A percentile compares a stretch with the other conserved stretches of the same genome.
Evolutionary conservation across 2,329 filamentous ascomycete genomes (phyloP).

Genomic region (Laburnicola sp.): DNA sequence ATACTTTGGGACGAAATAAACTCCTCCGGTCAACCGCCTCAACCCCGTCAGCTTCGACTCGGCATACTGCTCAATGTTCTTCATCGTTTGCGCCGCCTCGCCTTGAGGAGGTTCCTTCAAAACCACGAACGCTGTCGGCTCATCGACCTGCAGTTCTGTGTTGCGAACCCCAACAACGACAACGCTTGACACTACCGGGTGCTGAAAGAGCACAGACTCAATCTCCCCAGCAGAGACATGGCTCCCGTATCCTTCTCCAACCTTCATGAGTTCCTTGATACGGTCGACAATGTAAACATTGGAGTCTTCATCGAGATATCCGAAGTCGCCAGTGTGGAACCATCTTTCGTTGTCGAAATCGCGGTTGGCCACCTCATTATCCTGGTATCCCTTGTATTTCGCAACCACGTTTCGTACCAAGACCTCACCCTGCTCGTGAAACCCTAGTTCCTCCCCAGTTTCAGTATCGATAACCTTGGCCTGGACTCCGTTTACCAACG

Average conservation of each 20-base stretch:
- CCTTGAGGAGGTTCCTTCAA: not conserved
- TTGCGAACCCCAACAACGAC: not conserved
- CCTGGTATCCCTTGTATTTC: conserved; percentile 71
- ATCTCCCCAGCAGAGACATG: not conserved
- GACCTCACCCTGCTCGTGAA: not conserved
- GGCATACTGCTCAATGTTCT: not conserved
- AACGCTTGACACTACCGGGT: not conserved
- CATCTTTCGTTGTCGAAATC: conserved; percentile 69
- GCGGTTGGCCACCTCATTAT: conserved; percentile 67
- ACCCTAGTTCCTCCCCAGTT: not conserved
- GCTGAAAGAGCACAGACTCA: not conserved
- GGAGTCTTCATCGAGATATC: conserved; percentile 11
- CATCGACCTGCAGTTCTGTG: not conserved
- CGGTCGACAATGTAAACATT: conserved; percentile 21
- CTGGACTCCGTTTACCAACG: conserved; percentile 15
- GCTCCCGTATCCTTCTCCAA: not conserved
- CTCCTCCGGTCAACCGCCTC: not conserved
- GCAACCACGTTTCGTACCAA: not conserved
- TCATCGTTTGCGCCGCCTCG: not conserved
- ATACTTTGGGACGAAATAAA: not conserved
- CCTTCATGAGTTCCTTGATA: conserved; percentile 18
- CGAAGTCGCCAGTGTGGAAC: conserved; percentile 18
- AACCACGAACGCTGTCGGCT: not conserved
- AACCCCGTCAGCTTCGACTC: not conserved
- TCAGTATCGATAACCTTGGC: not conserved